Conservation (phyloP, 2,329 filamentous ascomycete genomes). For the Bretziella fagacearum region DNA sequence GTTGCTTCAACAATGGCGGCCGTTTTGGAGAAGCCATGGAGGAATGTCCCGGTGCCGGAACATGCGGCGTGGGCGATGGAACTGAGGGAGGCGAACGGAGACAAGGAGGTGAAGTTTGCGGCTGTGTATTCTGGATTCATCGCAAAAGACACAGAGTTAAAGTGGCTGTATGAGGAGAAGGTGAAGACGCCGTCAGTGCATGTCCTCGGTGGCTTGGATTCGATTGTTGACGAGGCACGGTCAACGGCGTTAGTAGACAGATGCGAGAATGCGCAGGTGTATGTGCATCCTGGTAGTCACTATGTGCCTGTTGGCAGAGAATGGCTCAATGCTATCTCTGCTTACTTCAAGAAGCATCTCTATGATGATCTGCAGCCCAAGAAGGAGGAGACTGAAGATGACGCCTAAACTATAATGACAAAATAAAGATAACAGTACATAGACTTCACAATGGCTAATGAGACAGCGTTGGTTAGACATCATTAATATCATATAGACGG, state of each 20-base stretch:
- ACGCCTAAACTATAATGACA: too few relatives aligned
- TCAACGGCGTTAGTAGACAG: conserved; percentile 49
- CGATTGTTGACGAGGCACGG: conserved; percentile 66
- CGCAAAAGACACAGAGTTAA: conserved; percentile 43
- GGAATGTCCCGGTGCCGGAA: conserved; percentile 17
- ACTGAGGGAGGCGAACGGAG: conserved; percentile 33
- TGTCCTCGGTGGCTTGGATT: conserved; percentile 69
- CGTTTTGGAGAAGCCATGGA: conserved; percentile 42
- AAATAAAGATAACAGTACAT: not conserved
- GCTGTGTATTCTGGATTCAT: conserved; percentile 65
- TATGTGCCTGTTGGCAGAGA: conserved; percentile 73
- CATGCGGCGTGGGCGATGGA: conserved; percentile 27
- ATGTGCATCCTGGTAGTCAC: conserved; percentile 75
- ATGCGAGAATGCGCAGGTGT: conserved; percentile 36
- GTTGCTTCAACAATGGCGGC: conserved; percentile 55
- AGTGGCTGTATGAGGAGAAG: conserved; percentile 50
- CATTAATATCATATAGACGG: conserved; percentile 16
- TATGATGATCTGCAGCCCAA: conserved; percentile 16
- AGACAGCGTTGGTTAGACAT: not conserved
- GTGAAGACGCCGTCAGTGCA: conserved; percentile 66
- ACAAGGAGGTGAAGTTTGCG: conserved; percentile 45
- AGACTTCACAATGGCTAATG: not conserved
- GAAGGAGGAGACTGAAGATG: conserved; percentile 2
- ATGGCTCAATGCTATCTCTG: conserved; percentile 58
- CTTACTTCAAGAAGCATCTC: conserved; percentile 41